phyloP scores from a whole-genome alignment of 2,329 filamentous ascomycete species.

The Ilyonectria destructans region DNA sequence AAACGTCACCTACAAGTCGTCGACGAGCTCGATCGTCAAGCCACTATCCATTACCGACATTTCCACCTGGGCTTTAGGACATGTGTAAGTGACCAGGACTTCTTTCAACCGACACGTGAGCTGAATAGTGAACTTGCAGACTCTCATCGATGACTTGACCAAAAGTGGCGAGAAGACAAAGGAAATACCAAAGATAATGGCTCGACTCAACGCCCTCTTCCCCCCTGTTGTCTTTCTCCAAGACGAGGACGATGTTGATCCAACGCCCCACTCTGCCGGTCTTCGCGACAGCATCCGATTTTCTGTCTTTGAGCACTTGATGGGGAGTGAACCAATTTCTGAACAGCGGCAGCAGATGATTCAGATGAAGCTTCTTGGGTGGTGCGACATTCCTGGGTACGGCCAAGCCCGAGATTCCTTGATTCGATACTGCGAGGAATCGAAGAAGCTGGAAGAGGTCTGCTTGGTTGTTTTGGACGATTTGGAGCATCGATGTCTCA shows the following conservation, averaged over 20 bases:
- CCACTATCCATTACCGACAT: constrained; percentile 49
- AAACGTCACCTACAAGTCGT: constrained; percentile 42
- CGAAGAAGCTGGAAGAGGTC: constrained; percentile 54
- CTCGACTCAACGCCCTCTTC: constrained; percentile 56
- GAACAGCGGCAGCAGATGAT: constrained; percentile 45
- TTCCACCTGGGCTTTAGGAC: constrained; percentile 55
- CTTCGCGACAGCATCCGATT: constrained; percentile 57
- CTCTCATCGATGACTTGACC: constrained; percentile 47
- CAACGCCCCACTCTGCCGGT: constrained; percentile 50
- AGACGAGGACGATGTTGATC: constrained; percentile 44
- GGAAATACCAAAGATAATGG: constrained; percentile 50
- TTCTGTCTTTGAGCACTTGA: constrained; percentile 54
- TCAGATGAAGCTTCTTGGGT: constrained; percentile 52
- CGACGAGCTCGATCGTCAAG: constrained; percentile 51
- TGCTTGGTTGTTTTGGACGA: constrained; percentile 48
- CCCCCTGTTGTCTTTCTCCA: constrained; percentile 47
- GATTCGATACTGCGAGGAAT: constrained; percentile 53
- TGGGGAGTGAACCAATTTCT: constrained; percentile 45
- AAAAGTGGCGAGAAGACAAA: constrained; percentile 28
- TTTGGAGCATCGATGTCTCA: constrained; percentile 31
- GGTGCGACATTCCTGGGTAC: constrained; percentile 54
- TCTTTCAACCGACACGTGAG: background rate
- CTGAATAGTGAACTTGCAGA: constrained; percentile 39
- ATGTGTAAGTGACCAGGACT: constrained; percentile 46
- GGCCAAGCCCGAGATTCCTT: constrained; percentile 49